Conservation (phyloP, 1,139 yeast genomes). For the Lodderomyces oxycetoniae region DNA sequence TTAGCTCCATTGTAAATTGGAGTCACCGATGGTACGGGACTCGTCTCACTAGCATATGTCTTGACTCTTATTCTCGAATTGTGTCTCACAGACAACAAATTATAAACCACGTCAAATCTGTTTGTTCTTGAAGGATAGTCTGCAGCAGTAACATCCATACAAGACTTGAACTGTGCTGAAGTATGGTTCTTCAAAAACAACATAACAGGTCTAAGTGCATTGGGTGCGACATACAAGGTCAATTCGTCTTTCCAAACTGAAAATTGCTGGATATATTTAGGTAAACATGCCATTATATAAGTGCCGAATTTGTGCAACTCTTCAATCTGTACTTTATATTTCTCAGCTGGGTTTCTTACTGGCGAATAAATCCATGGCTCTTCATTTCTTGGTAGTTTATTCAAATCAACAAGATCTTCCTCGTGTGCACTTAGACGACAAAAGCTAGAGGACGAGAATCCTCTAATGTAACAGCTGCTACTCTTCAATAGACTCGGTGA, state of each 20-base stretch:
- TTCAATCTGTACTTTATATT: conserved; percentile 62
- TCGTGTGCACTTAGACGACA: conserved; percentile 17
- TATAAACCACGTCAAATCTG: conserved; percentile 85
- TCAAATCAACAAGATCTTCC: conserved; percentile 36
- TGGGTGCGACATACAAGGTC: conserved; percentile 70
- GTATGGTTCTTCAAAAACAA: conserved; percentile 74
- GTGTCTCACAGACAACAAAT: conserved; percentile 74
- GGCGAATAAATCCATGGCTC: conserved; percentile 44
- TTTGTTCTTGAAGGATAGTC: conserved; percentile 82
- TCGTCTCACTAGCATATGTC: conserved; percentile 80
- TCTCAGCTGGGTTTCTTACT: conserved; percentile 73
- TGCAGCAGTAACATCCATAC: conserved; percentile 80
- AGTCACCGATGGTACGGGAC: conserved; percentile 75
- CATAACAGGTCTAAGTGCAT: conserved; percentile 66
- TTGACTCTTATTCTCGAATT: conserved; percentile 86
- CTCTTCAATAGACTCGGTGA: no score
- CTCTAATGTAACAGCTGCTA: no score
- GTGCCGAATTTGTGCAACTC: conserved; percentile 81
- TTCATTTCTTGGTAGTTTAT: conserved; percentile 38
- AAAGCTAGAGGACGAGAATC: no score
- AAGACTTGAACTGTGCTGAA: conserved; percentile 72
- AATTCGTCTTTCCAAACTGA: conserved; percentile 91
- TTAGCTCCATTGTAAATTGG: conserved; percentile 74
- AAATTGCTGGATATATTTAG: conserved; percentile 79
- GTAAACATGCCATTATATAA: conserved; percentile 72